These are phyloP conservation scores for Stereum hirsutum DNA, from an alignment of 1,284 basidiomycete genomes.

Conservation along the genomic window DNA sequence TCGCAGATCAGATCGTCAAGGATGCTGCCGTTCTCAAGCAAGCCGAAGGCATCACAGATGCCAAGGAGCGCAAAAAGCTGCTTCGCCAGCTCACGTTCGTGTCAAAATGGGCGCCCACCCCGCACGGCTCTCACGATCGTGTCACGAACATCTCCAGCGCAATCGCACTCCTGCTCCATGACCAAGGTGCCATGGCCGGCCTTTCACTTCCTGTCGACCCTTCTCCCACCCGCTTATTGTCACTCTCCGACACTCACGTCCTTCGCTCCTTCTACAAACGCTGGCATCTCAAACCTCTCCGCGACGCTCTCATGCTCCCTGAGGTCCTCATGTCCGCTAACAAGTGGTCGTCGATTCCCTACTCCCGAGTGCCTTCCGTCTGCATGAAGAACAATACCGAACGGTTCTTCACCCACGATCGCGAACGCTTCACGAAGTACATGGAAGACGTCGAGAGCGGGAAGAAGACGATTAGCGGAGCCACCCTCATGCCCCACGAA, in stretches of 20 bases:
- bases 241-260: slow-evolving; percentile 23
- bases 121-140: slow-evolving; percentile 47
- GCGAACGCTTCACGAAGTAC: slow-evolving; percentile 45
- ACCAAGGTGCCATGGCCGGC: slow-evolving; percentile 16
- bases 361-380: slow-evolving; percentile 44
- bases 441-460: slow-evolving; percentile 46
- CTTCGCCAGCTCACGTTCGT: slow-evolving; percentile 41
- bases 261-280: slow-evolving; percentile 46
- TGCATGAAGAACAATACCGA: slow-evolving; percentile 51
- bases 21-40: slow-evolving; percentile 33
- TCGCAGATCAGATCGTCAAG: slow-evolving; percentile 37
- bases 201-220: slow-evolving; percentile 17
- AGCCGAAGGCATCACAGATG: slow-evolving; percentile 19
- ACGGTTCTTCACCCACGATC: slow-evolving; percentile 48
- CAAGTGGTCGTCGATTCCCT: slow-evolving; percentile 46
- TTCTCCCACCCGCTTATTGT: slow-evolving; percentile 14
- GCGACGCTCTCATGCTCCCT: slow-evolving; percentile 33
- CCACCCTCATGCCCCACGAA: slow-evolving; percentile 51
- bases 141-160: slow-evolving; percentile 56
- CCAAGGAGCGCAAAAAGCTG: slow-evolving; percentile 25
- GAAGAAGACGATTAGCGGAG: slow-evolving; percentile 45
- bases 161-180: slow-evolving; percentile 42
- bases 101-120: slow-evolving; percentile 64
- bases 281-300: slow-evolving; percentile 47
- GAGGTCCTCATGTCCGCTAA: slow-evolving; percentile 56